Conservation (phyloP, 1,139 yeast species). For the Suhomyces wounanorum region DNA sequence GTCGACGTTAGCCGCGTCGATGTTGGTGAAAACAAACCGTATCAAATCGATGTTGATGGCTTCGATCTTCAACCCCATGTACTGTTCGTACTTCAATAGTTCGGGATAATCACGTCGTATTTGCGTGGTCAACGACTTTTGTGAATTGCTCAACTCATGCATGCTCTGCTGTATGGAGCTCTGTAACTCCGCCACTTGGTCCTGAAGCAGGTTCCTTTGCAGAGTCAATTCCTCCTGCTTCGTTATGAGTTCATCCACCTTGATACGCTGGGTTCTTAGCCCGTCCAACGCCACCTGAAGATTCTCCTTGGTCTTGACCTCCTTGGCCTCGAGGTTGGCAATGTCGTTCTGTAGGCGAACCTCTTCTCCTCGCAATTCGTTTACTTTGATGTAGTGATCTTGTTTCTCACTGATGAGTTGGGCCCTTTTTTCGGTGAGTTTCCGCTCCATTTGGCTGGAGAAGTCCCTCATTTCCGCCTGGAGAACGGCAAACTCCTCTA, state of each 20-base stretch:
- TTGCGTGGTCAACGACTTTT: conserved; percentile 27
- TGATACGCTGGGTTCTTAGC: conserved; percentile 16
- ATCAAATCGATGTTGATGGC: conserved; percentile 40
- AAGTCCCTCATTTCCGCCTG: conserved; percentile 35
- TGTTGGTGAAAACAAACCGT: conserved; percentile 42
- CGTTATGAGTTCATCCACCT: conserved; percentile 29
- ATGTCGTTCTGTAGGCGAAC: conserved; percentile 28
- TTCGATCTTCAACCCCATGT: conserved; percentile 48
- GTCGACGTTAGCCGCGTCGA: conserved; percentile 42
- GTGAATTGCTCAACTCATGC: conserved; percentile 21
- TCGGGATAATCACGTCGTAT: conserved; percentile 39
- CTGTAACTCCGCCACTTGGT: conserved; percentile 30
- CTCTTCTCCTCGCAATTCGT: conserved; percentile 33
- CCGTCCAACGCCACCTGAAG: conserved; percentile 21
- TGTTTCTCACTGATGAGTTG: conserved; percentile 33
- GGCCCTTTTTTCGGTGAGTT: conserved; percentile 29
- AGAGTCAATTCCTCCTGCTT: conserved; percentile 26
- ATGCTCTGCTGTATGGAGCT: conserved; percentile 24
- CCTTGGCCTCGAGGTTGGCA: conserved; percentile 21
- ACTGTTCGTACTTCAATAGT: conserved; percentile 44
- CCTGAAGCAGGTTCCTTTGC: conserved; percentile 27
- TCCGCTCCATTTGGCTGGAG: conserved; percentile 26
- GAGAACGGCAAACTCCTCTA: conserved; percentile 30
- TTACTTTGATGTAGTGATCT: conserved; percentile 29
- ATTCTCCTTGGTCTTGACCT: conserved; percentile 25